Base-by-base conservation (phyloP, 306 rosid species). In the Inga laurina region DNA sequence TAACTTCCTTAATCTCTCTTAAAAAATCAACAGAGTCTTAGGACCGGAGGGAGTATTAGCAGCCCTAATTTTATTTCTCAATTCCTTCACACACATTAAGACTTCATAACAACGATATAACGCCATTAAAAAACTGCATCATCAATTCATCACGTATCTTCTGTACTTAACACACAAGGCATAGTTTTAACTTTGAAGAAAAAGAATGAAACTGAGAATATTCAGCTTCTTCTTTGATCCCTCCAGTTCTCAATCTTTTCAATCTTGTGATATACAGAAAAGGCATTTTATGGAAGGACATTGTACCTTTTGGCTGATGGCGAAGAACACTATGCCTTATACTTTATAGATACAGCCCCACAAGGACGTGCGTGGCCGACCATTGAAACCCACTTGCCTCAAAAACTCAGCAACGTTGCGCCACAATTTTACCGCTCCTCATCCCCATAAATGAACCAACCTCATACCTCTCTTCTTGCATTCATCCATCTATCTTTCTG, bases 401-500 rank as follows among this genome's bases (percentile, higher is more conserved):
- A 35, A 43, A 71, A 10, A 59, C 22, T 14, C 30, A 9, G 30
- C 19, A 27, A 41, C 78, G 35, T 24, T 72, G 72, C 72, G 84
- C 84, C 84, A 74, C 79, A 64, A 64, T 64, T 30, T 64, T 19
- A 62, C 30, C 44, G 18, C n/a, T 48, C 39, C 51, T 7, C 65
- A 64, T n/a, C 75, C 66, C 18, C 74, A 62, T 74, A 81, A 73
- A 74, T 74, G 3, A 72, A 67, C n/a, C 32, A 4, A 8, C 14
- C 49, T 43, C 21, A 4, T 6, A 10, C 34, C 22, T 19, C 39
- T 43, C 14, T 16, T 68, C 44, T 5, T 44, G 35, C 75, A 44
- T 13, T 10, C 52, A 39, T 70, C 27, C 8, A 7, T 59, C 34
- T n/a, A 3, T 59, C 66, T 59, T 22, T 57, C 32, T n/a, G 30